Evolutionary conservation across 2,329 filamentous ascomycete species (phyloP), one percentile per base, ranked within the genome.

Genomic region (Paecilomyces fulvus): DNA sequence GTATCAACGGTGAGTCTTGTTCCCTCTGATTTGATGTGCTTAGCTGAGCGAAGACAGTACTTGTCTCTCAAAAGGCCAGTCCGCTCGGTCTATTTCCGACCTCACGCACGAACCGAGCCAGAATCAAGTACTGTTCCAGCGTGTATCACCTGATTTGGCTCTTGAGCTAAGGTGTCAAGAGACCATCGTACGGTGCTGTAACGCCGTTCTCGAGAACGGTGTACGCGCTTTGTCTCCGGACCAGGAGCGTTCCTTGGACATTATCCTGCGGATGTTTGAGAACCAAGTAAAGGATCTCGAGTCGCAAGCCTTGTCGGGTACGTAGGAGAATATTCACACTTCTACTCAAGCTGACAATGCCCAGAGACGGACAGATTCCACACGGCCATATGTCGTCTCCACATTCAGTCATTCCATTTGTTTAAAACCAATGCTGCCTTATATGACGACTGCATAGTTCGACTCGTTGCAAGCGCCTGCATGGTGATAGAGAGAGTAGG

Each of bases 81-180:
- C 70, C 2, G 65, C 71, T 28, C 67, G 68, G 6, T 64, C 68
- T 1, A 59, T 73, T 4, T 58, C 67, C 1, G 68, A 72, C 28
- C 59, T 73, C 3, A 67, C 69, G 11, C 71, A 73, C 23, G 74
- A 76, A 55, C 61, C 67, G 0, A 63, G 62, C 10, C 69, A 73
- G 30, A 66, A 67, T 12, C 66, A 71, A 10, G 59, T 65, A 2
- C 33, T 75, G 1, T 67, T 72, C 48, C 63, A 70, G 46, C 69
- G 66, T 21, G 67, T 76, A 7, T 59, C 69, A 1, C 64, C 70
- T 2, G 62, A 61, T 2, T 57, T 75, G 17, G 64, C 64, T n/a
- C 63, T 74, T 11, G 68, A 74, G 33, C 55, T 75, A n/a, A 70
- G 67, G 52, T 69, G 73, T 30, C 67, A 72, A 43, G 71, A 73